Percentiles rank a stretch among this genome's conserved stretches.
These are phyloP conservation scores for Neurospora crassa DNA, from an alignment of 2,329 filamentous ascomycete genomes.

Conservation along the genomic window DNA sequence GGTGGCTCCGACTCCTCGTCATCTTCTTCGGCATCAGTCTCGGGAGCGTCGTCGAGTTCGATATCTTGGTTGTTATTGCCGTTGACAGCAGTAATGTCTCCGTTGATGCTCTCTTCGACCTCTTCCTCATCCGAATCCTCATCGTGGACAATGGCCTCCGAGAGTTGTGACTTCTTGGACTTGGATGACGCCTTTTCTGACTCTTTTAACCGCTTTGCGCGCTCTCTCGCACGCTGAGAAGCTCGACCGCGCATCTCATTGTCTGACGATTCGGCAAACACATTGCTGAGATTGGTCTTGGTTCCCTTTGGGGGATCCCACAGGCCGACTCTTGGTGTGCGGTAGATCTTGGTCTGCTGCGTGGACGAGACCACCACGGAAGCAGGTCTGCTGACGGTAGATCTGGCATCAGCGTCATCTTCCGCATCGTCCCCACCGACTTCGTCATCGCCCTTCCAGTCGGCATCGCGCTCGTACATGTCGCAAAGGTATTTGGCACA, in stretches of 20 bases:
- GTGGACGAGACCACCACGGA: background rate
- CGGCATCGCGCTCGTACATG: conserved; percentile 16
- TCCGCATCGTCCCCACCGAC: background rate
- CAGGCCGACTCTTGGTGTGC: background rate
- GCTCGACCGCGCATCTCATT: background rate
- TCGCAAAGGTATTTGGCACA: conserved; percentile 16
- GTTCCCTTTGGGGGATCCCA: background rate
- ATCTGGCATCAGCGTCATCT: background rate
- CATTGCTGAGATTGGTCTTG: background rate
- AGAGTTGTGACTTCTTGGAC: background rate
- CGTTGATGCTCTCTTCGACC: background rate
- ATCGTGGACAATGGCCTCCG: background rate
- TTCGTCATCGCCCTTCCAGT: conserved; percentile 1
- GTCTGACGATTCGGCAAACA: background rate
- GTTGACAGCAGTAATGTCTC: background rate
- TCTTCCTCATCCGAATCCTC: background rate
- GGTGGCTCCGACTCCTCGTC: background rate
- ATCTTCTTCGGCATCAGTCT: background rate
- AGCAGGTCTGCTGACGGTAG: background rate
- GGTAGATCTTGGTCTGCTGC: background rate
- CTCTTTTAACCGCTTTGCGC: background rate
- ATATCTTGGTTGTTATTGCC: background rate
- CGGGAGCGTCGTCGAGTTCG: background rate
- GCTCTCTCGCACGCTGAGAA: background rate
- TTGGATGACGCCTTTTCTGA: background rate